Evolutionary conservation across 495 filamentous ascomycete genomes (phyloP).

Genomic region (Aspergillus baeticus): DNA sequence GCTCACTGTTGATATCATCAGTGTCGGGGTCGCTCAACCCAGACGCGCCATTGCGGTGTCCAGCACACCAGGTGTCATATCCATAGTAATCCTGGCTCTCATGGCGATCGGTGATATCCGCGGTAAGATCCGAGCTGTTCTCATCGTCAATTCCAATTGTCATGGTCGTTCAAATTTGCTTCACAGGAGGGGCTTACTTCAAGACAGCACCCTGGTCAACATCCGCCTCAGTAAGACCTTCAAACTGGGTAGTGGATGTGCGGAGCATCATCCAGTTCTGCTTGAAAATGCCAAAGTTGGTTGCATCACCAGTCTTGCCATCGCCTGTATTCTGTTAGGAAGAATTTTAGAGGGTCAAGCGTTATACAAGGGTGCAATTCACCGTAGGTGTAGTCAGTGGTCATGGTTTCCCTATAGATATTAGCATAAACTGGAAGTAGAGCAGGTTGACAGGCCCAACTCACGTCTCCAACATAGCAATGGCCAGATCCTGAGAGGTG

Average conservation of each 20-base stretch:
- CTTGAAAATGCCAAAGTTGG: slow-evolving; percentile 37
- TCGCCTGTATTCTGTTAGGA: slow-evolving; percentile 17
- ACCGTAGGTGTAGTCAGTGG: slow-evolving; percentile 37
- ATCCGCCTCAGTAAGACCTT: no score
- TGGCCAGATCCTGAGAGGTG: no score
- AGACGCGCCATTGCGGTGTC: slow-evolving; percentile 26
- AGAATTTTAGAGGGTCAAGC: no score
- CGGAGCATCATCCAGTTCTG: slow-evolving; percentile 43
- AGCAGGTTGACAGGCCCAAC: no score
- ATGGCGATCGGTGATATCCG: slow-evolving; percentile 27
- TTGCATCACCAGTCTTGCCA: slow-evolving; percentile 28
- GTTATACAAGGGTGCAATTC: no score
- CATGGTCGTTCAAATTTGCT: no score
- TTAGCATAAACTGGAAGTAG: not conserved
- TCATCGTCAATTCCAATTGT: not conserved
- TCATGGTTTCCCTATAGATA: slow-evolving; percentile 30
- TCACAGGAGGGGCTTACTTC: not conserved
- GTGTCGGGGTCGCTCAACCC: slow-evolving; percentile 25
- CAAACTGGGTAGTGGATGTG: slow-evolving; percentile 23
- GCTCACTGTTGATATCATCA: slow-evolving; percentile 24
- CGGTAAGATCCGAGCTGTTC: slow-evolving; percentile 18
- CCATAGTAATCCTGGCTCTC: slow-evolving; percentile 25
- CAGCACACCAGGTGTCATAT: slow-evolving; percentile 26
- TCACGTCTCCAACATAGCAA: no score
- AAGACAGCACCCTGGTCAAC: not conserved